Evolutionary conservation across 1,284 basidiomycete genomes (phyloP).

Genomic region (Cystobasidium sp.): DNA sequence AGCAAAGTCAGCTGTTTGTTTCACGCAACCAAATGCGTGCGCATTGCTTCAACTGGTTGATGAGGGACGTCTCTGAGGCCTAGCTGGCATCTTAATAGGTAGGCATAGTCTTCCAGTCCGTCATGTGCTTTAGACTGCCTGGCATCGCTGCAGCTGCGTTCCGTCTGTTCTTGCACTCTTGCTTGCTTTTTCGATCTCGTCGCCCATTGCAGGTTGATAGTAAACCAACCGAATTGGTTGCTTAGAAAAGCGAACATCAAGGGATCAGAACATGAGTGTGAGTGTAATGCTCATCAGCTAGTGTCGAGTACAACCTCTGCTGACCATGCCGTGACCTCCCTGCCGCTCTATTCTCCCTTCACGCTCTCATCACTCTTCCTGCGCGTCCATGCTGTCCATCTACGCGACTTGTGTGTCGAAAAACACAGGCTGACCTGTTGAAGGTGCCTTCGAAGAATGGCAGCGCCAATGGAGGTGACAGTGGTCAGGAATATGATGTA

Average conservation of each 20-base stretch:
- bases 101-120: no score
- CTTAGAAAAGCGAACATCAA: no score
- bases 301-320: not conserved
- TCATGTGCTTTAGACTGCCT: no score
- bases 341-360: not conserved
- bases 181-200: not conserved
- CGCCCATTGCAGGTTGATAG: no score
- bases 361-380: not conserved
- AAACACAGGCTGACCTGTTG: constrained; percentile 19
- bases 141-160: no score
- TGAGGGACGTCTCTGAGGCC: no score
- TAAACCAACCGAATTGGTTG: no score
- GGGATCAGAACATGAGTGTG: constrained; percentile 13
- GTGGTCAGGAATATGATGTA: constrained; percentile 31
- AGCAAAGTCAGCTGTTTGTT: no score
- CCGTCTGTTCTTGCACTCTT: no score
- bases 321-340: not conserved
- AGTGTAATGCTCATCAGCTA: not conserved
- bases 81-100: no score
- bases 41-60: no score
- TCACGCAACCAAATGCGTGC: no score
- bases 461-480: constrained; percentile 18
- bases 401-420: constrained; percentile 11
- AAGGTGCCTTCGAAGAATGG: constrained; percentile 31
- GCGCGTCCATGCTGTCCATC: constrained; percentile 3